phyloP scores from a whole-genome alignment of 768 basidiomycete genomes.

The Pleurotus cornucopiae region DNA sequence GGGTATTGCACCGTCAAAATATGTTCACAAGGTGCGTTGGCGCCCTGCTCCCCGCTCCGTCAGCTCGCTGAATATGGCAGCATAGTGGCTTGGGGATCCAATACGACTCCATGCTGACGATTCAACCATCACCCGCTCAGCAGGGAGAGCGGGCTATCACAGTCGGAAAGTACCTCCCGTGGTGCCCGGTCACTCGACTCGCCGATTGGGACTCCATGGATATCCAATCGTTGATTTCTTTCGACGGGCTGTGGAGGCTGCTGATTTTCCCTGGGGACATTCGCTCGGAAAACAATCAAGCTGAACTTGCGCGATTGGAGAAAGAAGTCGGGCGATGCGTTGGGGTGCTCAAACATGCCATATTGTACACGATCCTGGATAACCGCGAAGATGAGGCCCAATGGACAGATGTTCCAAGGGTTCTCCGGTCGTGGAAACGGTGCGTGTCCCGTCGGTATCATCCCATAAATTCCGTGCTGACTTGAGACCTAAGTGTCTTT shows the following conservation, averaged over 20 bases:
- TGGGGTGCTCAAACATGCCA: background rate
- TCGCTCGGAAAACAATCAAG: background rate
- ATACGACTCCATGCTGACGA: constrained; percentile 6
- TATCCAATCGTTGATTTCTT: constrained; percentile 12
- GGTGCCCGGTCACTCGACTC: constrained; percentile 2
- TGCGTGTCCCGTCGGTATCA: background rate
- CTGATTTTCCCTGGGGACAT: constrained; percentile 14
- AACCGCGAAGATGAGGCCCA: background rate
- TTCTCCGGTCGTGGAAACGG: background rate
- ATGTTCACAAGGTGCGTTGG: constrained; percentile 11
- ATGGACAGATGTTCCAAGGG: background rate
- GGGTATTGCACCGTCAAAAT: constrained; percentile 9
- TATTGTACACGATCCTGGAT: background rate
- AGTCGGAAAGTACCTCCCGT: constrained; percentile 8
- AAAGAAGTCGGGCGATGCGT: background rate
- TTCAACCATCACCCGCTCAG: background rate
- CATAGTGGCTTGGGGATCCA: constrained; percentile 11
- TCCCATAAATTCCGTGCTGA: background rate
- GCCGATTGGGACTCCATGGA: constrained; percentile 14
- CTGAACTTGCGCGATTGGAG: background rate
- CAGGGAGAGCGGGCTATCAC: background rate
- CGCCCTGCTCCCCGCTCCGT: background rate
- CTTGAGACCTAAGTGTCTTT: background rate
- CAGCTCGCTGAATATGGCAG: background rate
- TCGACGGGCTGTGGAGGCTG: constrained; percentile 14